Percentiles rank a stretch among this genome's conserved stretches.
Conservation (phyloP, 73 alveolate genomes). For the Durusdinium trenchii region DNA sequence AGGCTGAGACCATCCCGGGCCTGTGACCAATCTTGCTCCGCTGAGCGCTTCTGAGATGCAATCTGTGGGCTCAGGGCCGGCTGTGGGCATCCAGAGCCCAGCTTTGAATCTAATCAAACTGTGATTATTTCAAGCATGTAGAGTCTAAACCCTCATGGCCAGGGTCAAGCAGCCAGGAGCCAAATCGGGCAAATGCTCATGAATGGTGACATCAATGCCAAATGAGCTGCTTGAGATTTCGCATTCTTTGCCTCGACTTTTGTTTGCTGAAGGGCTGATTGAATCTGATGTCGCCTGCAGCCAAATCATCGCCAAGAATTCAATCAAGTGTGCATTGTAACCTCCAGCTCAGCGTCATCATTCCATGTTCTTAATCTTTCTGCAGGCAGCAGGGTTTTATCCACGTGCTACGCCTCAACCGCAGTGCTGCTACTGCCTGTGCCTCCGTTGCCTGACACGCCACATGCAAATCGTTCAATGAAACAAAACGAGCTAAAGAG, state of each 20-base stretch:
- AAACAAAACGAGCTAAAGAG: neutral
- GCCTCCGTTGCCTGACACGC: slow-evolving; percentile 28
- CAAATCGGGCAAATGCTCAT: neutral
- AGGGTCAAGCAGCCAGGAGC: neutral
- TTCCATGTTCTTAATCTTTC: no score
- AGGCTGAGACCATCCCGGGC: no score
- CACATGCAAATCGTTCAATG: neutral
- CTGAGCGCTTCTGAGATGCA: slow-evolving; percentile 69
- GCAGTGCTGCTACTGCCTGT: slow-evolving; percentile 39
- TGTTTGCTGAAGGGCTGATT: slow-evolving; percentile 59
- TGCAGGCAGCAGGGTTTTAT: no score
- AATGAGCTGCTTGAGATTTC: neutral
- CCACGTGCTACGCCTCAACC: slow-evolving; percentile 13
- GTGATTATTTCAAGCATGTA: neutral
- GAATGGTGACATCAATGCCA: neutral
- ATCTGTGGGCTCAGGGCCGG: neutral
- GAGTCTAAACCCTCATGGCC: neutral
- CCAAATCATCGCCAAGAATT: neutral
- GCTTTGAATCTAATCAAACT: neutral
- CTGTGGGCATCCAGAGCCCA: no score
- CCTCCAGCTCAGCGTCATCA: no score
- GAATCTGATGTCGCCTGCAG: slow-evolving; percentile 70
- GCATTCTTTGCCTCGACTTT: slow-evolving; percentile 16
- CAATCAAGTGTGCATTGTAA: neutral
- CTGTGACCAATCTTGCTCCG: slow-evolving; percentile 55